These are phyloP conservation scores for Diplocarpon mali DNA, from an alignment of 2,329 filamentous ascomycete genomes.

Conservation along the genomic window DNA sequence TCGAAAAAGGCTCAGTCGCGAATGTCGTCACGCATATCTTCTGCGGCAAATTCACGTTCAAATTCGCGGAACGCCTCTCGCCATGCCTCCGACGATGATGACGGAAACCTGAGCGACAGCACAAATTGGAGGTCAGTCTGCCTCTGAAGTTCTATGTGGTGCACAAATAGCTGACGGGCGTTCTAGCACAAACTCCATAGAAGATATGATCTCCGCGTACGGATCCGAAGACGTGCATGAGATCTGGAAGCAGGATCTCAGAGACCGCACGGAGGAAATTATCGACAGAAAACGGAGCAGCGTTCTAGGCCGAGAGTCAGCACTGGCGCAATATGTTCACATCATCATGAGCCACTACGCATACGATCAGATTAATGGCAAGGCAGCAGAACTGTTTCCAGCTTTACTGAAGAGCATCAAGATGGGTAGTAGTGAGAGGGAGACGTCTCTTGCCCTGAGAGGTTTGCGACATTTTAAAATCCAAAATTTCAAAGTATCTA, in stretches of 20 bases:
- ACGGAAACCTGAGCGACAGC: conserved; percentile 39
- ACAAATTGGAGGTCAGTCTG: conserved; percentile 39
- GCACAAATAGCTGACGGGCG: conserved; percentile 1
- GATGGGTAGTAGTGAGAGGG: conserved; percentile 48
- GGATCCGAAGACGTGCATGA: conserved; percentile 41
- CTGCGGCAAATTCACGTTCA: conserved; percentile 36
- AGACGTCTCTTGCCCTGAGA: conserved; percentile 51
- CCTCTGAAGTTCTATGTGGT: no score
- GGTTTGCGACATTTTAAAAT: conserved; percentile 27
- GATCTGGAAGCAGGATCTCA: conserved; percentile 46
- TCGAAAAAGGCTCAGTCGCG: conserved; percentile 44
- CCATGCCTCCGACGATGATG: conserved; percentile 43
- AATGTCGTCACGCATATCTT: conserved; percentile 35
- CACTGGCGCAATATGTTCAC: conserved; percentile 44
- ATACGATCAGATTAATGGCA: conserved; percentile 44
- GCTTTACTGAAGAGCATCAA: conserved; percentile 54
- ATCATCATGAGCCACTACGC: conserved; percentile 52
- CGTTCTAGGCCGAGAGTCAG: conserved; percentile 49
- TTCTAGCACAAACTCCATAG: conserved; percentile 34
- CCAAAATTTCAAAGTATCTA: background rate
- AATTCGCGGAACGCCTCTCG: conserved; percentile 38
- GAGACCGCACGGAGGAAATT: conserved; percentile 50
- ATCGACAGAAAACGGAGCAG: conserved; percentile 58
- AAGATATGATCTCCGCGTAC: conserved; percentile 33
- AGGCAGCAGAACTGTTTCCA: conserved; percentile 43